Evolutionary conservation across 805 yeast genomes (phyloP), one percentile per base, ranked within the genome.

Genomic region (Candida pseudoglaebosa): DNA sequence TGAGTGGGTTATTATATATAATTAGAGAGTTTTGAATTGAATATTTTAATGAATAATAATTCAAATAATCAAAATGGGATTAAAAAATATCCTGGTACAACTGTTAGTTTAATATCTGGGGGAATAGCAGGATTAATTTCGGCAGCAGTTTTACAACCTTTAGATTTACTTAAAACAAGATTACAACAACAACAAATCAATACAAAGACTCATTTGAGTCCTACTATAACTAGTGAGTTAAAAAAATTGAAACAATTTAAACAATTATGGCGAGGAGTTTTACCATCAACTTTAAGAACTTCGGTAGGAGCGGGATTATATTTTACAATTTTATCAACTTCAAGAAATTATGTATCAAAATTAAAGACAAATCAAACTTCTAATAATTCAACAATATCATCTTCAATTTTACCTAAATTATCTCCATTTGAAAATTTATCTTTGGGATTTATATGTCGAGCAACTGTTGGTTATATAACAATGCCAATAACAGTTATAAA

Each of bases 401-500:
- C 44, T 9, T 40, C 48, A 15, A 41, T 61, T 13, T 65, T 91
- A 39, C 98, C 98, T 3, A 80, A 77, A 53, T 70, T 93, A 26
- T 67, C 84, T 2, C 80, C 78, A 46, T 49, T 65, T 22, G 89
- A 81, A 43, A 93, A 93, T 56, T 61, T 90, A 37, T 37, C 76
- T 5, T 72, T 90, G 0, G 98, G 99, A 3, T 84, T 86, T 31
- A 50, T 80, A 2, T 81, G 95, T 1, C 69, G 99, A 40, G 88
- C 89, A 0, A 41, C 76, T 1, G 95, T 89, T 2, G 99, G 99
- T 2, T 74, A 82, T 45, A 45, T 86, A 6, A 87, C 96, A 4
- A 93, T 93, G 99, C 99, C 99, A 0, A 75, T 93, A 7, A 93
- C 99, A 0, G 80, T 93, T 3, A 61, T 93, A 20, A 93, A 93